Evolutionary conservation across 106 monocot genomes (phyloP), one percentile per base, ranked within the genome.

Genomic region (Dendrobium huoshanense): DNA sequence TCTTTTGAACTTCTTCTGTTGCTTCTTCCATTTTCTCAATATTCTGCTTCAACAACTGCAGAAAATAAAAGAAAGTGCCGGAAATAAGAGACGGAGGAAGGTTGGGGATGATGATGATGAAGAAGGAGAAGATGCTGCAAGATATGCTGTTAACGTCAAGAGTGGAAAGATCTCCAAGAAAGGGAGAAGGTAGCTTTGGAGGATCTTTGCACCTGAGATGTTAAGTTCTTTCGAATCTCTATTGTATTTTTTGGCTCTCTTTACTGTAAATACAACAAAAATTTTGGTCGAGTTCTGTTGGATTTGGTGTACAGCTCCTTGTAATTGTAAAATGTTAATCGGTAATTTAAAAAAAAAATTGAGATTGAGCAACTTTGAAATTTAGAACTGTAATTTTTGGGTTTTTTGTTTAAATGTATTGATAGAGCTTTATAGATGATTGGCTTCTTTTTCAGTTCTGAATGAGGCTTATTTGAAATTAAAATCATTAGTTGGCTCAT

Each of bases 61-160:
- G 93, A 88, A 85, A 75, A 84, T 91, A 7, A 91, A 91, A 85
- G 89, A 89, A 42, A 81, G 81, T 59, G 75, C 41, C 5, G 84
- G 84, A 18, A 80, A 83, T 37, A 90, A 78, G 85, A 89, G 73
- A 81, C 85, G 86, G 73, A 84, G 80, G 55, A 80, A 61, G 55
- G 84, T 80, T 7, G 88, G 65, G 33, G 91, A 91, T 73, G 91
- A 81, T 18, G 90, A 87, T 45, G 85, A 82, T 11, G 89, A 82
- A 0, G 85, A 87, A n/a, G 91, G 87, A 48, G 83, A 25, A 33
- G 85, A 81, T 11, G 70, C 37, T 15, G 70, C 15, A 22, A 56
- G 70, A 41, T 80, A 85, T 49, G 47, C 22, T 22, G 18, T 49
- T 47, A 51, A 37, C 22, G 9, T 27, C 48, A 76, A 76, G 76